Evolutionary conservation across 2,329 filamentous ascomycete genomes (phyloP).

Genomic region (Zymoseptoria crescenta): DNA sequence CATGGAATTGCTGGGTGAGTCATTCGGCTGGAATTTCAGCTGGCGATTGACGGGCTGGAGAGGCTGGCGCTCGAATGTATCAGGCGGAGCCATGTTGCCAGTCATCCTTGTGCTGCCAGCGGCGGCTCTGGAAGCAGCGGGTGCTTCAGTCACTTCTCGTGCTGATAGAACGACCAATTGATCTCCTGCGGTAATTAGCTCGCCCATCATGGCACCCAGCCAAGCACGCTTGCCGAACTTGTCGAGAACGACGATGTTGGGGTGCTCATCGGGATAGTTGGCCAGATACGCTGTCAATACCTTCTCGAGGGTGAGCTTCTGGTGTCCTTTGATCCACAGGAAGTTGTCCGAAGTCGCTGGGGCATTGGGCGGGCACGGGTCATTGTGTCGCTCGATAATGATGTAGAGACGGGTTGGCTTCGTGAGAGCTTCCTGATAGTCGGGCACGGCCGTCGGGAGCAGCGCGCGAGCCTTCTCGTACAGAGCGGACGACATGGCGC

Average conservation of each 20-base stretch:
- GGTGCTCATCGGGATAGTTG: background rate
- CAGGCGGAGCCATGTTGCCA: background rate
- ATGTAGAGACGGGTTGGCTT: background rate
- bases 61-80: slow-evolving; percentile 3
- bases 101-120: slow-evolving; percentile 2
- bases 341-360: background rate
- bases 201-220: background rate
- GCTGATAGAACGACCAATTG: slow-evolving; percentile 1
- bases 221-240: background rate
- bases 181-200: background rate
- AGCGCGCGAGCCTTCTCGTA: background rate
- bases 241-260: background rate
- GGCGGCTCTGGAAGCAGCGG: background rate
- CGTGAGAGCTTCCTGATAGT: background rate
- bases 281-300: background rate
- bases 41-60: slow-evolving; percentile 15
- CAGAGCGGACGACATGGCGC: background rate
- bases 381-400: background rate
- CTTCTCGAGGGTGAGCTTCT: background rate
- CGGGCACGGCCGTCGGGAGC: slow-evolving; percentile 1
- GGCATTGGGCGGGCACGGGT: background rate
- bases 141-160: background rate
- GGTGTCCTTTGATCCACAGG: slow-evolving; percentile 1
- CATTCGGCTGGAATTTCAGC: background rate
- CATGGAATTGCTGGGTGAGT: background rate